A percentile compares a stretch with the other conserved stretches of the same genome.
These are phyloP conservation scores for Periconia macrospinosa DNA, from an alignment of 2,329 filamentous ascomycete genomes.

Conservation along the genomic window DNA sequence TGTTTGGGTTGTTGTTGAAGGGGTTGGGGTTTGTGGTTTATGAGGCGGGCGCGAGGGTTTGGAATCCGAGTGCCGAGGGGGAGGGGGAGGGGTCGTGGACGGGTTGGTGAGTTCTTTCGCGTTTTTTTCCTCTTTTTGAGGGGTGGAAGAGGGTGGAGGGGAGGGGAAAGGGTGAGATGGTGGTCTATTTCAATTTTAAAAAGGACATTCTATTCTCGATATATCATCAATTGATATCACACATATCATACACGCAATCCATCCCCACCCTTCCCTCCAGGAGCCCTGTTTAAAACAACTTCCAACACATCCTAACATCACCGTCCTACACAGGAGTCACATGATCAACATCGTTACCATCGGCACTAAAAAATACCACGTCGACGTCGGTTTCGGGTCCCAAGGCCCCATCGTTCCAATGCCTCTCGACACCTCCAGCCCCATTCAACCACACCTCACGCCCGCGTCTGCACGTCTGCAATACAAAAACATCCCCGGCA, in stretches of 20 bases:
- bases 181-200: no score
- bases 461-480: constrained; percentile 37
- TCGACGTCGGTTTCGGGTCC: constrained; percentile 50
- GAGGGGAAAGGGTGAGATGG: no score
- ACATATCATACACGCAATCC: no score
- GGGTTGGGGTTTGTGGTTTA: constrained; percentile 54
- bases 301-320: no score
- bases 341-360: constrained; percentile 51
- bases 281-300: no score
- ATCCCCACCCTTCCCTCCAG: no score
- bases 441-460: constrained; percentile 27
- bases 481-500: constrained; percentile 36
- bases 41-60: constrained; percentile 47
- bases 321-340: constrained; percentile 38
- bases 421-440: constrained; percentile 35
- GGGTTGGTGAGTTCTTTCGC: constrained; percentile 30
- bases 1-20: constrained; percentile 56
- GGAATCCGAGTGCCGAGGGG: no score
- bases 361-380: constrained; percentile 33
- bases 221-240: background rate
- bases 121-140: background rate
- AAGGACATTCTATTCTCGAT: background rate
- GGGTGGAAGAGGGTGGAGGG: no score
- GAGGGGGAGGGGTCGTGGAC: constrained; percentile 16
- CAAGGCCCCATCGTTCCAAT: constrained; percentile 44